Evolutionary conservation across 345 rosid genomes (phyloP).

Genomic region (Noccaea caerulescens): DNA sequence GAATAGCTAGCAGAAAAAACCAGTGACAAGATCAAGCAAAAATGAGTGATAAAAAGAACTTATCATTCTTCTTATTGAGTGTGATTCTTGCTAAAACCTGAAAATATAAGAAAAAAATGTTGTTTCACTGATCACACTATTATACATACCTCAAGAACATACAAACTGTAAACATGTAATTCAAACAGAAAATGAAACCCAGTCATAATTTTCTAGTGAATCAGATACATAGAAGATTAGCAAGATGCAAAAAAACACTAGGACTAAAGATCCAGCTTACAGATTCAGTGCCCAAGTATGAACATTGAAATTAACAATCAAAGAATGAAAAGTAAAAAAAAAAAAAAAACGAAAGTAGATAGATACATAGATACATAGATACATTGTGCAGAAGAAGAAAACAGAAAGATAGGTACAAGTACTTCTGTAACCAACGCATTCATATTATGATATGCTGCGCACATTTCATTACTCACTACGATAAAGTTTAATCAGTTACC

Average conservation of each 20-base stretch:
- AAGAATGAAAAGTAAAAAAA: neutral
- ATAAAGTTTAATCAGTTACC: neutral
- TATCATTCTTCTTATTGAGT: too few relatives aligned
- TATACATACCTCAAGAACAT: neutral
- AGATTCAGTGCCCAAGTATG: conserved; percentile 6
- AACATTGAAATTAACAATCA: conserved; percentile 13
- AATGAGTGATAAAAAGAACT: too few relatives aligned
- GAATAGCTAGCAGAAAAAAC: too few relatives aligned
- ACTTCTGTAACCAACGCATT: neutral
- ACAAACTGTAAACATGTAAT: conserved; percentile 22
- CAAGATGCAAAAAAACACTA: neutral
- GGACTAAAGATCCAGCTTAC: conserved; percentile 11
- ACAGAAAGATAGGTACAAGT: neutral
- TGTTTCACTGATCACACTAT: too few relatives aligned
- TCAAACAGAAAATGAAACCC: conserved; percentile 17
- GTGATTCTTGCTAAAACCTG: too few relatives aligned
- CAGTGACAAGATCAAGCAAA: too few relatives aligned
- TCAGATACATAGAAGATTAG: conserved; percentile 24
- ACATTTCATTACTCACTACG: neutral
- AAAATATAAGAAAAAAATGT: too few relatives aligned
- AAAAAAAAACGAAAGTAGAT: conserved; percentile 22
- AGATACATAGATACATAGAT: conserved; percentile 18
- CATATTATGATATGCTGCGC: too few relatives aligned
- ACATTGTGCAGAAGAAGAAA: conserved; percentile 36
- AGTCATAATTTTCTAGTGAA: conserved; percentile 11